These are phyloP conservation scores for Populus hybrid DNA, from an alignment of 441 rosid genomes.

Conservation along the genomic window DNA sequence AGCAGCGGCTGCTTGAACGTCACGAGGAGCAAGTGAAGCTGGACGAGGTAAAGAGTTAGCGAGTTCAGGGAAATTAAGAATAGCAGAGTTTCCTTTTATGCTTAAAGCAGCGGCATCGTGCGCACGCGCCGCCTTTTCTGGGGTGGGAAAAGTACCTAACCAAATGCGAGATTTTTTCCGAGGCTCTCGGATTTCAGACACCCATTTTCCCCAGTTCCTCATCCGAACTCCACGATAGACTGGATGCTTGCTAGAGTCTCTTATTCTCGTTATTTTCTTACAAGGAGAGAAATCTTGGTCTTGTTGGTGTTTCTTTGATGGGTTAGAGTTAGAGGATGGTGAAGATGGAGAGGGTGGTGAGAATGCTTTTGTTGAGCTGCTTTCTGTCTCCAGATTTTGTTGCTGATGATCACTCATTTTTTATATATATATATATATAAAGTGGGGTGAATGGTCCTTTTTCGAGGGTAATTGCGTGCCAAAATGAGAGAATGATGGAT, in stretches of 20 bases:
- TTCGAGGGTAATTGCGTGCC: not conserved
- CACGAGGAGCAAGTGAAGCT: constrained; percentile 68
- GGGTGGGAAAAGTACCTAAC: constrained; percentile 87
- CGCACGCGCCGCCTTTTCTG: constrained; percentile 96
- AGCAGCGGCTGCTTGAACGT: constrained; percentile 80
- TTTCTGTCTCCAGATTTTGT: constrained; percentile 34
- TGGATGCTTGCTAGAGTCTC: constrained; percentile 56
- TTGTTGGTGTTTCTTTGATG: not conserved
- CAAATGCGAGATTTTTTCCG: constrained; percentile 91
- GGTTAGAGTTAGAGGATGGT: constrained; percentile 8
- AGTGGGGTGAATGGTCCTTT: not conserved
- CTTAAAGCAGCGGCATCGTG: constrained; percentile 88
- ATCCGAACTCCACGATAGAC: constrained; percentile 83
- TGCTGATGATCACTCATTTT: constrained; percentile 28
- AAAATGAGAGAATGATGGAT: not conserved
- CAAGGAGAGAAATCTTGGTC: constrained; percentile 2
- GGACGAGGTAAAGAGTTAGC: constrained; percentile 62
- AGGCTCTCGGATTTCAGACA: constrained; percentile 91
- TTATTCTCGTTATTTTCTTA: constrained; percentile 35
- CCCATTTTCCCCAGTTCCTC: constrained; percentile 98
- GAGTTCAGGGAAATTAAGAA: constrained; percentile 84
- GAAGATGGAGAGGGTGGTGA: constrained; percentile 25
- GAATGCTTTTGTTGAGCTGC: constrained; percentile 34
- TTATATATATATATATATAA: too few species aligned
- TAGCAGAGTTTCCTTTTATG: constrained; percentile 74